Percentiles rank a stretch among this genome's conserved stretches.
Conservation (phyloP, 192 early-diverging fungal genomes). For the Podila clonocystis region DNA sequence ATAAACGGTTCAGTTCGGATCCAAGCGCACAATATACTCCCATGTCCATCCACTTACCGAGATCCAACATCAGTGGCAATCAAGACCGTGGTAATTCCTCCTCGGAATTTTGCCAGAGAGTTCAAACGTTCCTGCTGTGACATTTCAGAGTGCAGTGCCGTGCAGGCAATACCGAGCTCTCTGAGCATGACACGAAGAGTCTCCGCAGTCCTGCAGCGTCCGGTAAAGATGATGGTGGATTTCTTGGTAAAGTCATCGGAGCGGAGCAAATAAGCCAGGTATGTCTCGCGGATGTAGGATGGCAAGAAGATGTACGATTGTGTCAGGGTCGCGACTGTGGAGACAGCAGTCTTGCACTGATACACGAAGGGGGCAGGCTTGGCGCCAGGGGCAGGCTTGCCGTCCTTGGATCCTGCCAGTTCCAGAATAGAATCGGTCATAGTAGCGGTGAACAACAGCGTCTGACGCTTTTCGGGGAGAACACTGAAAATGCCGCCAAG, state of each 20-base stretch:
- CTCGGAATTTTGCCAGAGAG: constrained; percentile 93
- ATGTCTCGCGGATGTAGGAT: constrained; percentile 89
- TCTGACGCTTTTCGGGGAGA: constrained; percentile 89
- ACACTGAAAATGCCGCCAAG: constrained; percentile 79
- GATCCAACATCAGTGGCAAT: constrained; percentile 98
- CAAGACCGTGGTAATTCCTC: constrained; percentile 86
- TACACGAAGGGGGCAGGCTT: constrained; percentile 61
- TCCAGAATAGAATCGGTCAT: constrained; percentile 91
- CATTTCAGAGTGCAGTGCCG: constrained; percentile 95
- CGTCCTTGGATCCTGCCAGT: constrained; percentile 58
- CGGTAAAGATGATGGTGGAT: constrained; percentile 94
- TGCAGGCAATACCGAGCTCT: constrained; percentile 90
- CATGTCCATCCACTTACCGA: constrained; percentile 61
- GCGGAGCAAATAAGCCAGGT: constrained; percentile 84
- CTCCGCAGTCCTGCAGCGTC: constrained; percentile 87
- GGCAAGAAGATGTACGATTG: constrained; percentile 96
- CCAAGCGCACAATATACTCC: too few relatives aligned
- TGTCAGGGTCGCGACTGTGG: constrained; percentile 86
- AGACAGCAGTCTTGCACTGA: constrained; percentile 58
- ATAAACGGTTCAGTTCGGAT: neutral
- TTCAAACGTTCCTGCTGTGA: constrained; percentile 89
- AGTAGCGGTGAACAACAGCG: constrained; percentile 96
- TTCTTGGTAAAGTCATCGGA: constrained; percentile 74
- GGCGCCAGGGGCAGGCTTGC: constrained; percentile 7
- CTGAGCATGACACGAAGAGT: constrained; percentile 85